These are phyloP conservation scores for Hemisphaericaspora nanyangensis DNA, from an alignment of 805 yeast species.

Conservation along the genomic window DNA sequence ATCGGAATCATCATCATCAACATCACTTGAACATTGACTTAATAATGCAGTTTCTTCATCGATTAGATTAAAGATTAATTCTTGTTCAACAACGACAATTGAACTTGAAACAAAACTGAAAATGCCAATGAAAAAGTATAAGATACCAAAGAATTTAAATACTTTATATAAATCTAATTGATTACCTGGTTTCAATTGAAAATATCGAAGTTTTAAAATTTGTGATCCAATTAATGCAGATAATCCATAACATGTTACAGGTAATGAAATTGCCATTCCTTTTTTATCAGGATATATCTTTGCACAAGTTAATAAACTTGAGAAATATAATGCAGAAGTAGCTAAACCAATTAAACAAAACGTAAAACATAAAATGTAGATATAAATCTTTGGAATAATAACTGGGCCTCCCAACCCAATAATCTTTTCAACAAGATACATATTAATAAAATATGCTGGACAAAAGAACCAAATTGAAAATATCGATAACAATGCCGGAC, in stretches of 20 bases:
- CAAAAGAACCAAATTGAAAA: constrained; percentile 57
- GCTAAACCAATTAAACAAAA: constrained; percentile 66
- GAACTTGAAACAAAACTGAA: constrained; percentile 64
- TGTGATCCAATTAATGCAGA: constrained; percentile 76
- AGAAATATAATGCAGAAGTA: constrained; percentile 68
- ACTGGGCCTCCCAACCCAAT: not conserved
- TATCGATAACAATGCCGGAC: constrained; percentile 68
- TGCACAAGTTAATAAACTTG: constrained; percentile 76
- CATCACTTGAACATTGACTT: not conserved
- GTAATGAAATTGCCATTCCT: constrained; percentile 80
- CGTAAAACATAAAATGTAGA: constrained; percentile 37
- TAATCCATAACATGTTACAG: constrained; percentile 84
- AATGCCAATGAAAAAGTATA: constrained; percentile 55
- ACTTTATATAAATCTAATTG: constrained; percentile 47
- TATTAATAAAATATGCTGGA: constrained; percentile 57
- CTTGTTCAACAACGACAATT: constrained; percentile 57
- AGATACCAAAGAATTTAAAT: constrained; percentile 47
- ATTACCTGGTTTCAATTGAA: constrained; percentile 19
- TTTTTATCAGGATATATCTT: constrained; percentile 74
- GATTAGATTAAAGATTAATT: constrained; percentile 12
- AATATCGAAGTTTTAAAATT: constrained; percentile 41
- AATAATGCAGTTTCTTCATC: constrained; percentile 20
- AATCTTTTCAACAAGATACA: constrained; percentile 14
- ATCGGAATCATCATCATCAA: not conserved
- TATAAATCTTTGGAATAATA: constrained; percentile 5